Conservation (phyloP, 352 stramenopile genomes). For the Hyaloperonospora arabidopsidis region DNA sequence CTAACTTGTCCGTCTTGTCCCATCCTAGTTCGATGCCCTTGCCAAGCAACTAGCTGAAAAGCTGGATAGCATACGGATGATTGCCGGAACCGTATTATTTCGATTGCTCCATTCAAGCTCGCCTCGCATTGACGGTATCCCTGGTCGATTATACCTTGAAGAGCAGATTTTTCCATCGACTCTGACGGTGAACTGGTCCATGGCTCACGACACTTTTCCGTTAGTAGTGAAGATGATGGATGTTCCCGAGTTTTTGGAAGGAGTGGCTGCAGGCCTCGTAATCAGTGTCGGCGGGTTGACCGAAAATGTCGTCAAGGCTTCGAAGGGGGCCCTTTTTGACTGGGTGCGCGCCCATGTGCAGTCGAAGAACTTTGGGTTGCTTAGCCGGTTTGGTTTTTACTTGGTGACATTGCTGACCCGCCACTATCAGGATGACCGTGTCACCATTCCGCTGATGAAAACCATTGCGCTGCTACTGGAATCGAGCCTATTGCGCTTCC, state of each 20-base stretch:
- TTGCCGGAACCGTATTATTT: constrained; percentile 85
- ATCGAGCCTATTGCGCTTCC: constrained; percentile 42
- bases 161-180: constrained; percentile 47
- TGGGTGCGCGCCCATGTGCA: constrained; percentile 48
- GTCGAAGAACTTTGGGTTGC: constrained; percentile 53
- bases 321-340: constrained; percentile 49
- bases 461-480: constrained; percentile 73
- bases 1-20: constrained; percentile 17
- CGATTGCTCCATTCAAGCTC: constrained; percentile 67
- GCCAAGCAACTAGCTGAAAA: constrained; percentile 96
- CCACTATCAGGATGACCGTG: constrained; percentile 64
- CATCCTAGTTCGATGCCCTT: constrained; percentile 59
- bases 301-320: constrained; percentile 88
- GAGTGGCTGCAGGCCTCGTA: constrained; percentile 85
- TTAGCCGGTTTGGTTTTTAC: constrained; percentile 60
- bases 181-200: constrained; percentile 66
- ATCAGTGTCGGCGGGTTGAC: constrained; percentile 93
- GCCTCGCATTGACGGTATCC: constrained; percentile 67
- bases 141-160: constrained; percentile 66
- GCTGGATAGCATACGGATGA: constrained; percentile 88
- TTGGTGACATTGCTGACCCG: constrained; percentile 54
- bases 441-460: constrained; percentile 85
- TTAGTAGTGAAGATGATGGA: constrained; percentile 81
- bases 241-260: constrained; percentile 81
- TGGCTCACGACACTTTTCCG: constrained; percentile 87